phyloP scores from a whole-genome alignment of 495 filamentous ascomycete genomes.

The Penicillium pancosmium region DNA sequence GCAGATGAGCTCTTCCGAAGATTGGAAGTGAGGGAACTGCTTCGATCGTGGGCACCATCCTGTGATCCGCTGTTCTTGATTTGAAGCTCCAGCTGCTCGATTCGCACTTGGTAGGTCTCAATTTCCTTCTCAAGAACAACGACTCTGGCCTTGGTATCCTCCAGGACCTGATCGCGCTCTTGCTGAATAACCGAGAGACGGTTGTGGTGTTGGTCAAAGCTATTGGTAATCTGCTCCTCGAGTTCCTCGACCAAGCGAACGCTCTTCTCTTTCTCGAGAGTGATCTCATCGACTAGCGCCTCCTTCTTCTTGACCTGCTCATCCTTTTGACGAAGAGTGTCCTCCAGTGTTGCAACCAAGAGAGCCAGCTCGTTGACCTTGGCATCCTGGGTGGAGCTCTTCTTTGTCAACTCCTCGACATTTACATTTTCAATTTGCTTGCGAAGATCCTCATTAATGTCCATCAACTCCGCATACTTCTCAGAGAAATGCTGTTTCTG shows the following conservation, averaged over 20 bases:
- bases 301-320: conserved; percentile 73
- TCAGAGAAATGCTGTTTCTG: conserved; percentile 51
- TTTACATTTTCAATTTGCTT: conserved; percentile 56
- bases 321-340: conserved; percentile 69
- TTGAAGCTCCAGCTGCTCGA: conserved; percentile 56
- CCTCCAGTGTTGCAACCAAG: conserved; percentile 59
- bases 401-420: conserved; percentile 40
- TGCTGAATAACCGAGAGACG: conserved; percentile 70
- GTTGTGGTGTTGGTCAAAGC: conserved; percentile 92
- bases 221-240: conserved; percentile 93
- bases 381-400: conserved; percentile 40
- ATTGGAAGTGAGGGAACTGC: conserved; percentile 75
- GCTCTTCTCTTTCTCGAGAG: conserved; percentile 75
- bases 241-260: conserved; percentile 90
- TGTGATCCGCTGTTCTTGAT: conserved; percentile 46
- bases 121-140: conserved; percentile 53
- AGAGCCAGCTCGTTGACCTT: conserved; percentile 54
- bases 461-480: conserved; percentile 49
- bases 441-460: conserved; percentile 43
- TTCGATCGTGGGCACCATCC: conserved; percentile 59
- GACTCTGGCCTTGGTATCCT: conserved; percentile 50
- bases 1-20: conserved; percentile 86
- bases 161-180: conserved; percentile 53
- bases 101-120: conserved; percentile 51
- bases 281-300: conserved; percentile 58